phyloP scores from a whole-genome alignment of 495 filamentous ascomycete species.

The Aspergillus heteromorphus region DNA sequence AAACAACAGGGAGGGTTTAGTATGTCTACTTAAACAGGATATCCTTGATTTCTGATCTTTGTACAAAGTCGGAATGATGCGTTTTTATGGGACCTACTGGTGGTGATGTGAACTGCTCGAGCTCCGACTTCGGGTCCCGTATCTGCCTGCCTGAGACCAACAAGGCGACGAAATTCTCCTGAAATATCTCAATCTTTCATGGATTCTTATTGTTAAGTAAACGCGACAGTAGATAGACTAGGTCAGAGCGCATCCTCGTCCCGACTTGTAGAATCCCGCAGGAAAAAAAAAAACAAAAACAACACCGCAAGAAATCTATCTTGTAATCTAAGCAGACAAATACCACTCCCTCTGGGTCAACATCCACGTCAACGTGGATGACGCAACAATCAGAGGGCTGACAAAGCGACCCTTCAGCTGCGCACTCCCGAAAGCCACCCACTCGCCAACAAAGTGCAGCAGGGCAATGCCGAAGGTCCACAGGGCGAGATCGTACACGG shows the following conservation, averaged over 20 bases:
- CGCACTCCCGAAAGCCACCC: slow-evolving; percentile 67
- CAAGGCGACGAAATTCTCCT: too few species aligned
- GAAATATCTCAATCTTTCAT: too few species aligned
- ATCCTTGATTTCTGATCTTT: too few species aligned
- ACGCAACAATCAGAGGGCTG: slow-evolving; percentile 69
- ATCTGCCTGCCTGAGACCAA: too few species aligned
- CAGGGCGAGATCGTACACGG: slow-evolving; percentile 70
- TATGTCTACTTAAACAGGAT: too few species aligned
- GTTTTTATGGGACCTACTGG: too few species aligned
- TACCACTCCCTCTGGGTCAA: slow-evolving; percentile 47
- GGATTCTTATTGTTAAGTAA: neutral
- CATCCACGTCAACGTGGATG: slow-evolving; percentile 77
- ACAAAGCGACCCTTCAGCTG: slow-evolving; percentile 61
- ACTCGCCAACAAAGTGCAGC: slow-evolving; percentile 77
- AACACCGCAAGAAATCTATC: too few species aligned
- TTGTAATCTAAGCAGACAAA: slow-evolving; percentile 18
- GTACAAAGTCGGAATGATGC: too few species aligned
- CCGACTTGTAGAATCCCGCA: neutral
- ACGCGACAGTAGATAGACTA: neutral
- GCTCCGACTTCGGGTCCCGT: too few species aligned
- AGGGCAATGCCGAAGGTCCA: slow-evolving; percentile 78
- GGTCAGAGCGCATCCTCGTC: neutral
- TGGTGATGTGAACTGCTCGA: too few species aligned
- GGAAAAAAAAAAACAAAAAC: neutral
- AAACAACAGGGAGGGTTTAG: too few species aligned